These are phyloP conservation scores for Luffa acutangula DNA, from an alignment of 306 rosid genomes.

Conservation along the genomic window DNA sequence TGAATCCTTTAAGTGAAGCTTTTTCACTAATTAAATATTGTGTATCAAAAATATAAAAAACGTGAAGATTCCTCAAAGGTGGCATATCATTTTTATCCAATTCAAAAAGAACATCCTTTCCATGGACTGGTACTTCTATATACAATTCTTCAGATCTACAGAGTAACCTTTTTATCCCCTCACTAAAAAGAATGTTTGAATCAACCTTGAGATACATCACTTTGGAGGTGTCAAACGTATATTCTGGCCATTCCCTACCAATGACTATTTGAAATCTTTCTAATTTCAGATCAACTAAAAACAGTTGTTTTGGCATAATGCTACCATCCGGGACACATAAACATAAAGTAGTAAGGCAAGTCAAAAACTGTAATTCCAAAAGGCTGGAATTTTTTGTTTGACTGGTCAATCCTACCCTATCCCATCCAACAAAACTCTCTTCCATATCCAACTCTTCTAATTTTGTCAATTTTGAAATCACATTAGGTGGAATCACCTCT, in stretches of 20 bases:
- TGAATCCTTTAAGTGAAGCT: not conserved
- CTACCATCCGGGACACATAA: not conserved
- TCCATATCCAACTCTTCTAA: conserved; percentile 10
- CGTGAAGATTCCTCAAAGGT: not conserved
- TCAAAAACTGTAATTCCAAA: not conserved
- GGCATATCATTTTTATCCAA: not conserved
- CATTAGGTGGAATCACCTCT: not conserved
- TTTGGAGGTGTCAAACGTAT: not conserved
- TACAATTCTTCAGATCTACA: not conserved
- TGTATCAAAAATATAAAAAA: not conserved
- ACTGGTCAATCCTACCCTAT: not conserved
- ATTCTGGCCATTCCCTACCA: not conserved
- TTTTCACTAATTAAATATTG: not conserved
- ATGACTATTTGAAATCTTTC: not conserved
- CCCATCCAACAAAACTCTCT: not conserved
- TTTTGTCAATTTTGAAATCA: not conserved
- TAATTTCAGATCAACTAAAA: not conserved
- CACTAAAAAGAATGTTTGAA: not conserved
- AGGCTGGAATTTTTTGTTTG: conserved; percentile 6
- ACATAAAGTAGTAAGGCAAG: not conserved
- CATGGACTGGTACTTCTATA: not conserved
- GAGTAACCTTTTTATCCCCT: not conserved
- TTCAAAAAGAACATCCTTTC: not conserved
- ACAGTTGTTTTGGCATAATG: not conserved
- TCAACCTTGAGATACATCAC: not conserved